Percentiles rank a stretch among this genome's conserved stretches.
These are phyloP conservation scores for Emmonsiellopsis sp. DNA, from an alignment of 2,329 filamentous ascomycete species.

Conservation along the genomic window DNA sequence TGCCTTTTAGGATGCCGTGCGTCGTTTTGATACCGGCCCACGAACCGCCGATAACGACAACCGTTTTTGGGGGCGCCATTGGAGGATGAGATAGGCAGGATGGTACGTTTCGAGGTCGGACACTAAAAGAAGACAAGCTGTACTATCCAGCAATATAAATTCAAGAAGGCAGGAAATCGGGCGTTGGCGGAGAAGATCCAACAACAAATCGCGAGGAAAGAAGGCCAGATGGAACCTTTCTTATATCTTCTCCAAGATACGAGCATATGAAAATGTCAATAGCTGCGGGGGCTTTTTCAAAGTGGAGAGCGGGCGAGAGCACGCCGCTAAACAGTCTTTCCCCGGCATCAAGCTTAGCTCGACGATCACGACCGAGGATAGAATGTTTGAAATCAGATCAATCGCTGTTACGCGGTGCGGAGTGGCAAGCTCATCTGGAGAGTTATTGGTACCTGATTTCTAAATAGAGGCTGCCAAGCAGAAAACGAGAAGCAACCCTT, in stretches of 20 bases:
- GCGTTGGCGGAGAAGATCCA: background rate
- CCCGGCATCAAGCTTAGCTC: background rate
- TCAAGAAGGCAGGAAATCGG: background rate
- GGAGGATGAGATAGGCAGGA: too few species aligned
- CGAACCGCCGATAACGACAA: conserved; percentile 4
- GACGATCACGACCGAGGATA: background rate
- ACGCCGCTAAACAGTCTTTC: background rate
- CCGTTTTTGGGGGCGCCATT: background rate
- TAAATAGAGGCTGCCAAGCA: too few species aligned
- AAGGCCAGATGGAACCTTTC: background rate
- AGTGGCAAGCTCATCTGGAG: too few species aligned
- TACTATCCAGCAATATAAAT: background rate
- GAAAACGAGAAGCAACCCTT: too few species aligned
- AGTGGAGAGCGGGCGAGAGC: background rate
- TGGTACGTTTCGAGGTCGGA: too few species aligned
- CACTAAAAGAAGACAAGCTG: too few species aligned
- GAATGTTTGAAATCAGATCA: too few species aligned
- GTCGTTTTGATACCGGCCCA: conserved; percentile 1
- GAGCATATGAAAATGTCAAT: background rate
- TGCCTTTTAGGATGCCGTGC: conserved; percentile 3
- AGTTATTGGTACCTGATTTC: too few species aligned
- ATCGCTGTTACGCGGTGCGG: too few species aligned
- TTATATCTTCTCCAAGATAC: background rate
- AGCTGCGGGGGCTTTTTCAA: background rate
- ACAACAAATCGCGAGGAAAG: background rate